Evolutionary conservation across 257 asterid species (phyloP).

Genomic region (Ilex aquifolium): DNA sequence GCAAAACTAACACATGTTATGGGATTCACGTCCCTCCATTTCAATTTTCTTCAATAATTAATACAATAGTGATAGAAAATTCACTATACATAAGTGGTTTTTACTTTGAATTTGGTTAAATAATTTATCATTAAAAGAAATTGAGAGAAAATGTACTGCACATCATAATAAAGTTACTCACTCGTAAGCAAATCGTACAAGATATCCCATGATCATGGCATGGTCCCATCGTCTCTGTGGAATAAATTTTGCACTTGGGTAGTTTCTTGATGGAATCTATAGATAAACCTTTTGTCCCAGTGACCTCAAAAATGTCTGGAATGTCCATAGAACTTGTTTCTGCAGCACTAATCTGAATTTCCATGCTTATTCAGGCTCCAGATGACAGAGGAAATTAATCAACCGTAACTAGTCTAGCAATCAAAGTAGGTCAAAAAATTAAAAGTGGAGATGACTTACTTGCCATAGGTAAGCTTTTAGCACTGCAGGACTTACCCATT

Average conservation of each 20-base stretch:
- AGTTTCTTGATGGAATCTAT: conserved; percentile 40
- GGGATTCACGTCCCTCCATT: too few species aligned
- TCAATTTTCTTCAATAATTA: too few species aligned
- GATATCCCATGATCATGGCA: conserved; percentile 30
- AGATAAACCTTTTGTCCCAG: conserved; percentile 47
- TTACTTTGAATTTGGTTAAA: neutral
- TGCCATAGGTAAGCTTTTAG: conserved; percentile 95
- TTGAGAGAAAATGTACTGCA: neutral
- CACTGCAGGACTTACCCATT: conserved; percentile 97
- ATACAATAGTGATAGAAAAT: too few species aligned
- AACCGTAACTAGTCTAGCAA: neutral
- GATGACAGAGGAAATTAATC: neutral
- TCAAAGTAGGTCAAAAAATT: too few species aligned
- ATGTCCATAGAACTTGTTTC: conserved; percentile 69
- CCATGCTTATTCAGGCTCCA: too few species aligned
- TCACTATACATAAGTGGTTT: too few species aligned
- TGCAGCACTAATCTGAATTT: conserved; percentile 55
- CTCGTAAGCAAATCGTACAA: conserved; percentile 86
- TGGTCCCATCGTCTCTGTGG: conserved; percentile 5
- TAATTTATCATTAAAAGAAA: neutral
- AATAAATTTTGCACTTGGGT: conserved; percentile 37
- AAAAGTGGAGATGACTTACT: conserved; percentile 27
- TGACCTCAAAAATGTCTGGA: conserved; percentile 76
- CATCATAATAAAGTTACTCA: conserved; percentile 9
- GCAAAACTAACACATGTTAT: too few species aligned